A percentile compares a stretch with the other conserved stretches of the same genome.
phyloP scores from a whole-genome alignment of 805 yeast genomes.

The Candida berthetii region DNA sequence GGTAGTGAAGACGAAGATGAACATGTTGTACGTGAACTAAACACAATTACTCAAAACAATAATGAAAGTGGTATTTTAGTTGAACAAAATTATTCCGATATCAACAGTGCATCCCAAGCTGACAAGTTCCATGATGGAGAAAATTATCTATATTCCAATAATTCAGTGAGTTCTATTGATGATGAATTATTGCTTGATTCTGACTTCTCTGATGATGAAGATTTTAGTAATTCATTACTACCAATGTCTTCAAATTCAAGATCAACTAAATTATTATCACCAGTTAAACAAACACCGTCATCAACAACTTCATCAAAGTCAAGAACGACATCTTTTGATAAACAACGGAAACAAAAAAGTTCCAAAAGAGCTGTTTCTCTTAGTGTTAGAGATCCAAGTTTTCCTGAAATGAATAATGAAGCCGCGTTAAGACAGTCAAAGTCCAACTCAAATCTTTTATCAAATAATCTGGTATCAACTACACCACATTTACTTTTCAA shows the following conservation, averaged over 20 bases:
- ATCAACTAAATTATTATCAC: not conserved
- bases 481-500: not conserved
- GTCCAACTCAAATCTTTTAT: not conserved
- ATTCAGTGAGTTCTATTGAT: slow-evolving; percentile 23
- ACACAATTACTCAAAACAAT: not conserved
- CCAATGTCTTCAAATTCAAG: not conserved
- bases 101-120: slow-evolving; percentile 11
- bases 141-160: slow-evolving; percentile 10
- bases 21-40: not conserved
- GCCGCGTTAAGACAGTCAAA: not conserved
- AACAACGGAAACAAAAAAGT: not conserved
- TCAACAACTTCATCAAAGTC: not conserved
- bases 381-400: not conserved
- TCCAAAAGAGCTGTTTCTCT: not conserved
- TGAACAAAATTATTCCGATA: slow-evolving; percentile 18
- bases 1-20: slow-evolving; percentile 4
- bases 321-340: not conserved
- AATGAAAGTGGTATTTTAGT: slow-evolving; percentile 15
- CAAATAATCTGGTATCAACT: not conserved
- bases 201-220: slow-evolving; percentile 33
- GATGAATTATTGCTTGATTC: slow-evolving; percentile 20
- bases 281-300: not conserved
- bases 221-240: not conserved
- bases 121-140: slow-evolving; percentile 7
- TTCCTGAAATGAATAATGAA: not conserved